Base-by-base conservation (phyloP, 345 rosid genomes). In the Firmiana major region DNA sequence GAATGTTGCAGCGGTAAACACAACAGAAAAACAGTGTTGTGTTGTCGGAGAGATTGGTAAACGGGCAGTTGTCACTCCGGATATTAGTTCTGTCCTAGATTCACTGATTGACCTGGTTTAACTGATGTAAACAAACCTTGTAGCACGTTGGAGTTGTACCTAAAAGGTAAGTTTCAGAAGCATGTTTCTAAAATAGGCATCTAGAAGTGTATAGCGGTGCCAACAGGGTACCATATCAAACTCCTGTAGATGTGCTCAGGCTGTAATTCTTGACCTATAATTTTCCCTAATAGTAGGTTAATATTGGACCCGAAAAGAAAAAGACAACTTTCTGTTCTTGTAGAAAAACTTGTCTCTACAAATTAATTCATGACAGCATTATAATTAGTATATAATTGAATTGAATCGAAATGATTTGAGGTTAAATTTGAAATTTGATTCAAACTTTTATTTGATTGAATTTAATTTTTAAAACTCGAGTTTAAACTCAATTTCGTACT, bases 1-100 rank as follows among this genome's bases (percentile, higher is more conserved):
- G 71, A 84, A 92, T 54, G 84, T 88, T 75, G 92, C 79, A 38
- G 89, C 84, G 0, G 70, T 95, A 45, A 79, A 92, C 81, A 85
- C 80, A 15, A 38, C 54, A 55, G 85, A 78, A 54, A 81, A 86
- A 73, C 74, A 78, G 11, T 92, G 82, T 72, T 86, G 94, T 63
- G 68, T 66, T 59, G 59, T 95, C 21, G 90, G 91, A 58, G 83
- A 90, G 80, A 57, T 87, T 48, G 81, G 80, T 45, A 86, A 87
- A 69, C 80, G 85, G 72, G 93, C 74, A 9, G 83, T 84, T 21
- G 83, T 92, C 40, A 81, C 86, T 60, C 91, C 94, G 2, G 89
- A 90, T 63, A 71, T 89, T 4, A 86, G 79, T 77, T 80, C 87
- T 65, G 42, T 84, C 80, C 65, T 88, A 57, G 71, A 84, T 31